Conservation (phyloP, 805 yeast genomes). For the Metschnikowia kofuensis region DNA sequence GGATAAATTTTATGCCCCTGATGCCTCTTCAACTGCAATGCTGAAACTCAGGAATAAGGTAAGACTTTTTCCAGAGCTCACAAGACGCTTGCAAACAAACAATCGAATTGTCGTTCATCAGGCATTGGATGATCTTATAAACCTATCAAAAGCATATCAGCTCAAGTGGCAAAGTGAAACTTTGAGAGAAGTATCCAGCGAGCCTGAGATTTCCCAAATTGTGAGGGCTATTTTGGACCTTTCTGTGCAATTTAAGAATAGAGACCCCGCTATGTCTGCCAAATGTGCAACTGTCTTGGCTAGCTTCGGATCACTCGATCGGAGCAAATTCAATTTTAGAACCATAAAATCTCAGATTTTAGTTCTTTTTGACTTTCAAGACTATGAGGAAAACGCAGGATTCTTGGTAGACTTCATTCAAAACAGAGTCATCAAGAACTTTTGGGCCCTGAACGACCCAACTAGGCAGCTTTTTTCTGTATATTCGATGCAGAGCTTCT, state of each 20-base stretch:
- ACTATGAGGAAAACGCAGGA: constrained; percentile 55
- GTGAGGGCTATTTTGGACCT: constrained; percentile 54
- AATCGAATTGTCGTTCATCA: constrained; percentile 72
- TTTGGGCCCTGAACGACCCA: constrained; percentile 89
- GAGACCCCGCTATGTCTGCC: constrained; percentile 47
- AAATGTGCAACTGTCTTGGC: constrained; percentile 71
- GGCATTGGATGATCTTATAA: constrained; percentile 60
- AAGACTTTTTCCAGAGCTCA: constrained; percentile 48
- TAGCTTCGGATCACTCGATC: constrained; percentile 72
- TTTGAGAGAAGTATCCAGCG: constrained; percentile 30
- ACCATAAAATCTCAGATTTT: constrained; percentile 43
- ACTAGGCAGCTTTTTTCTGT: constrained; percentile 80
- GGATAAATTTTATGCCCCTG: constrained; percentile 21
- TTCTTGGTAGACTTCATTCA: constrained; percentile 68
- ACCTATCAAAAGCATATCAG: constrained; percentile 52
- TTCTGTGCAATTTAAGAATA: constrained; percentile 52
- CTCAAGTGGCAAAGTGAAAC: constrained; percentile 44
- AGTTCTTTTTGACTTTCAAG: constrained; percentile 60
- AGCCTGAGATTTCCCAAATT: constrained; percentile 39
- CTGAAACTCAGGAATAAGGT: constrained; percentile 32
- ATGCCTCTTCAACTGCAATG: constrained; percentile 24
- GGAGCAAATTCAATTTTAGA: constrained; percentile 49
- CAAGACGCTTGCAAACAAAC: constrained; percentile 55
- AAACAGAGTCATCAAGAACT: constrained; percentile 71
- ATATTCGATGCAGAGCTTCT: constrained; percentile 81